Conservation (phyloP, 129 eudicot species). For the Artemisia annua region DNA sequence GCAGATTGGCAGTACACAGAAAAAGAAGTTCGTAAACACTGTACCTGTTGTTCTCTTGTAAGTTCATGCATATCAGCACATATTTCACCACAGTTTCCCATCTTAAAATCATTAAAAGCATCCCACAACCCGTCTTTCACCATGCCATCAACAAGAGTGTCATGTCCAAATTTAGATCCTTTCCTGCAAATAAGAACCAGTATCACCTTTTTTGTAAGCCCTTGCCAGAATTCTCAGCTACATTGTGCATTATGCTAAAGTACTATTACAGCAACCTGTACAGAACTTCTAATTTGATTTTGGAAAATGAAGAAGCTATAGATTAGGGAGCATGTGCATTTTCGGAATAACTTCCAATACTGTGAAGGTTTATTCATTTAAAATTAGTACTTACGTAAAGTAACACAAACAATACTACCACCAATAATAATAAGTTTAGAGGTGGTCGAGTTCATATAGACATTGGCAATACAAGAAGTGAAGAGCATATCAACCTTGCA, state of each 20-base stretch:
- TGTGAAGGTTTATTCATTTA: neutral
- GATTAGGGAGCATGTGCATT: neutral
- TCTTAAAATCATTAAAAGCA: constrained; percentile 76
- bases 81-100: constrained; percentile 89
- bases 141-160: constrained; percentile 89
- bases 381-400: neutral
- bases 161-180: constrained; percentile 92
- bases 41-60: constrained; percentile 87
- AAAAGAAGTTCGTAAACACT: neutral
- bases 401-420: neutral
- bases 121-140: constrained; percentile 93
- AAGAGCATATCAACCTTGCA: constrained; percentile 59
- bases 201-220: constrained; percentile 16
- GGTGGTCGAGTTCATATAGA: constrained; percentile 1
- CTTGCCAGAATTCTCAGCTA: constrained; percentile 1
- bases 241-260: no score
- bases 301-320: neutral
- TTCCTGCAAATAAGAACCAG: constrained; percentile 46
- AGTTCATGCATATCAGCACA: constrained; percentile 70
- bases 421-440: neutral
- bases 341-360: neutral
- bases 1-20: neutral
- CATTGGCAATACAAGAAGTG: constrained; percentile 9
- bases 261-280: constrained; percentile 3
- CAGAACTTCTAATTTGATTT: neutral